These are phyloP conservation scores for Mycothermus thermophilus DNA, from an alignment of 495 filamentous ascomycete genomes.

Conservation along the genomic window DNA sequence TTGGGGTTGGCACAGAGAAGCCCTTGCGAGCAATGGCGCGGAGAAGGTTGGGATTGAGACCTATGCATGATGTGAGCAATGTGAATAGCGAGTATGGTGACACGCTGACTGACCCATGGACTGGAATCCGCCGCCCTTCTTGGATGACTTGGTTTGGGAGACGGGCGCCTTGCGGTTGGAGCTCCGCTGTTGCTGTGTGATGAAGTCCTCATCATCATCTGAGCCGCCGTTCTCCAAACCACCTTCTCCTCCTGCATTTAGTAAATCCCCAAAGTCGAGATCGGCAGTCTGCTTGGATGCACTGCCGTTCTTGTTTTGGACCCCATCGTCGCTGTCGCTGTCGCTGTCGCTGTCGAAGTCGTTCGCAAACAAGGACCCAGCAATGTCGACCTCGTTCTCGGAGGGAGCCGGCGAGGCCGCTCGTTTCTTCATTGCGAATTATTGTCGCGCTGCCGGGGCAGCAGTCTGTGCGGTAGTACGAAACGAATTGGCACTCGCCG, in stretches of 20 bases:
- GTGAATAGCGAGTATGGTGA: neutral
- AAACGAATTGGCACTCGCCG: neutral
- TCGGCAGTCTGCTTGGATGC: slow-evolving; percentile 10
- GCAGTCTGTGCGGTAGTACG: neutral
- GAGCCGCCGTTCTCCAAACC: slow-evolving; percentile 15
- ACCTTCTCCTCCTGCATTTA: too few species aligned
- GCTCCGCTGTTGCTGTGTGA: slow-evolving; percentile 69
- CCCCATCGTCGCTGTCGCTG: slow-evolving; percentile 15
- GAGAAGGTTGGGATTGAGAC: slow-evolving; percentile 63
- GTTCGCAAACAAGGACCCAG: slow-evolving; percentile 56
- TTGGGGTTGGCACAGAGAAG: slow-evolving; percentile 89
- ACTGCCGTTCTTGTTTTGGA: slow-evolving; percentile 2
- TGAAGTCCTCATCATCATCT: slow-evolving; percentile 47
- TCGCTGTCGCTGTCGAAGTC: slow-evolving; percentile 28
- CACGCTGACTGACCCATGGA: slow-evolving; percentile 70
- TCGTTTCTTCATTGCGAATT: slow-evolving; percentile 28
- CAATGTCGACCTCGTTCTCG: slow-evolving; percentile 87
- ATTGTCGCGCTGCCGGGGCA: slow-evolving; percentile 1
- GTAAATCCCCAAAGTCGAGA: slow-evolving; percentile 30
- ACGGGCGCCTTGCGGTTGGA: slow-evolving; percentile 73
- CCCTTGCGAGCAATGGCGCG: slow-evolving; percentile 87
- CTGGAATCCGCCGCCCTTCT: slow-evolving; percentile 94
- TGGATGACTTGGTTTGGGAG: slow-evolving; percentile 69
- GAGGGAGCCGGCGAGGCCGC: slow-evolving; percentile 70
- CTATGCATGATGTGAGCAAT: slow-evolving; percentile 21